A percentile compares a stretch with the other conserved stretches of the same genome.
Conservation (phyloP, 73 alveolate genomes). For the Blepharisma stoltei region DNA sequence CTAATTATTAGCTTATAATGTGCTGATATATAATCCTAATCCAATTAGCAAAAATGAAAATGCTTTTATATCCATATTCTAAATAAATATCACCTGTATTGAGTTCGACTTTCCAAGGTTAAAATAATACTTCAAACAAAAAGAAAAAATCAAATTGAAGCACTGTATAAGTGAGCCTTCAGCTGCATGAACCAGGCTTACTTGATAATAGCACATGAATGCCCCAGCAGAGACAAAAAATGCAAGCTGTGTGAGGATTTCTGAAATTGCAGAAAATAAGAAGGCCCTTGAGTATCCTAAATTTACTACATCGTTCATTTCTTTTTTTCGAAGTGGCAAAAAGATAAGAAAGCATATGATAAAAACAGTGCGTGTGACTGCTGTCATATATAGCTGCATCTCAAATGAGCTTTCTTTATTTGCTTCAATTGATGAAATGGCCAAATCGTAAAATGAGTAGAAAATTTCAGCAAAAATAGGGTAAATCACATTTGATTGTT, state of each 20-base stretch:
- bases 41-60: too few species aligned
- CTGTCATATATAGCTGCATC: not conserved
- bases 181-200: not conserved
- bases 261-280: not conserved
- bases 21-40: too few species aligned
- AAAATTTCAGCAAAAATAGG: not conserved
- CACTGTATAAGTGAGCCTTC: not conserved
- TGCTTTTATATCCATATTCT: too few species aligned
- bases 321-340: too few species aligned
- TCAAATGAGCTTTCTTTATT: not conserved
- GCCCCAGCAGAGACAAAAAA: not conserved
- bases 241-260: not conserved
- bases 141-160: not conserved
- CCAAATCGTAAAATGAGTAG: not conserved
- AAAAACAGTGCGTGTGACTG: not conserved
- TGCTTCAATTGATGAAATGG: not conserved
- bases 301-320: not conserved
- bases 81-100: not conserved
- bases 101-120: not conserved
- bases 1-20: too few species aligned
- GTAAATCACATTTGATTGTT: not conserved
- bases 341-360: too few species aligned
- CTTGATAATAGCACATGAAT: not conserved
- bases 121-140: not conserved
- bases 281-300: not conserved